Conservation (phyloP, 148 eudicot species). For the Amaranthus palmeri region DNA sequence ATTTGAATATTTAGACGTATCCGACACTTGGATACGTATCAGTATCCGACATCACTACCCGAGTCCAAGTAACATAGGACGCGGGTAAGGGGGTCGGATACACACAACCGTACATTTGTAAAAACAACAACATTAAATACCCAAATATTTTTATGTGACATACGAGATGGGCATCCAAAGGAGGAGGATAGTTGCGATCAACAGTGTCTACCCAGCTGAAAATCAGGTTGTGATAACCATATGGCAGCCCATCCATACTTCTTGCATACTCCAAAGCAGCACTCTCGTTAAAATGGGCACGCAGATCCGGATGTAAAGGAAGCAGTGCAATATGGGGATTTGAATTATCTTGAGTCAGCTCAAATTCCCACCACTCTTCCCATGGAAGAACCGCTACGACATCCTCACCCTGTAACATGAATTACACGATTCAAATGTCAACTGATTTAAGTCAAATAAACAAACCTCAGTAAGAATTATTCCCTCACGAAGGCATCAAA, state of each 20-base stretch:
- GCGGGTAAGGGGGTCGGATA: too few species aligned
- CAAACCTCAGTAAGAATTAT: neutral
- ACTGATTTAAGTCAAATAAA: neutral
- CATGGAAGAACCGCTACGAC: conserved; percentile 82
- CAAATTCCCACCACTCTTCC: conserved; percentile 98
- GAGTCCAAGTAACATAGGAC: too few species aligned
- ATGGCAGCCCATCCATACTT: conserved; percentile 81
- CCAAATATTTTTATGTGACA: neutral
- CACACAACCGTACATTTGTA: too few species aligned
- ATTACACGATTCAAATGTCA: neutral
- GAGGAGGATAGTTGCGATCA: conserved; percentile 75
- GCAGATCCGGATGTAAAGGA: conserved; percentile 77
- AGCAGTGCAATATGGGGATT: conserved; percentile 91
- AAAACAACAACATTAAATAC: too few species aligned
- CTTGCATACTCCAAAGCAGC: conserved; percentile 97
- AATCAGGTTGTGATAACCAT: conserved; percentile 89
- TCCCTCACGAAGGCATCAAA: neutral
- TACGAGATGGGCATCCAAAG: conserved; percentile 91
- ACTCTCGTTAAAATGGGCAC: conserved; percentile 75
- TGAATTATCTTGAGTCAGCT: conserved; percentile 67
- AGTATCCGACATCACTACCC: too few species aligned
- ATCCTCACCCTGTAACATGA: conserved; percentile 66
- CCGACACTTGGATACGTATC: too few species aligned
- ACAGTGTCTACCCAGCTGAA: conserved; percentile 98
- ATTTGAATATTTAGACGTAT: too few species aligned